Base-by-base conservation (phyloP, 805 yeast genomes). In the Starmera pachycereana region DNA sequence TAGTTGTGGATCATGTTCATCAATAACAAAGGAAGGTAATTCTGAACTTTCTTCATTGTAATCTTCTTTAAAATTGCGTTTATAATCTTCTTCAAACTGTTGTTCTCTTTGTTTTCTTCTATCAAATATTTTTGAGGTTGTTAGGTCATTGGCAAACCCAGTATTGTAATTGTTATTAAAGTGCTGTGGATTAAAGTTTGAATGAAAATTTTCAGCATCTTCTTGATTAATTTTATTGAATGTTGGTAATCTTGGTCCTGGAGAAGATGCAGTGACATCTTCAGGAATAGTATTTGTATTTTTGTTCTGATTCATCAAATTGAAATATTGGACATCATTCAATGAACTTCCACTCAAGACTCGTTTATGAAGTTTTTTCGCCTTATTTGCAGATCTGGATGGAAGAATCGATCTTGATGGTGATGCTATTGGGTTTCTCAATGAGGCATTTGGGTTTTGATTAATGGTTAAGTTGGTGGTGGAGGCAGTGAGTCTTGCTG, bases 321-420 rank as follows among this genome's bases (percentile, higher is more conserved):
- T 30, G 22, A 30, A 14, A 35, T 49, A 44, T 30, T 48, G 42
- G 30, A 48, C 55, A 19, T 35, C 37, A 27, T 42, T 44, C 13
- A 46, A 16, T 4, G 56, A 52, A 11, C 47, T 33, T 7, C 53
- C 41, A 12, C 53, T 49, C 6, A 53, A 46, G 3, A 51, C 54
- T 13, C 48, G 35, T 37, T 47, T 51, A 40, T 52, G 52, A 35
- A 52, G 40, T 39, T 46, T 47, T 38, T 53, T 22, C 27, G 27
- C 27, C 9, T 22, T 22, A 22, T 22, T 22, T 7, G 27, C 27
- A 22, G 27, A 22, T 22, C 27, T 22, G 6, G 27, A 22, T 22
- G 27, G 27, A 6, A 22, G 7, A 6, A 22, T 22, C 3, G 27
- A 22, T 22, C 27, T 22, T 22, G 27, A 22, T 22, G 27, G 27